phyloP scores from a whole-genome alignment of 2,329 filamentous ascomycete genomes.

The Xylaria sp. region DNA sequence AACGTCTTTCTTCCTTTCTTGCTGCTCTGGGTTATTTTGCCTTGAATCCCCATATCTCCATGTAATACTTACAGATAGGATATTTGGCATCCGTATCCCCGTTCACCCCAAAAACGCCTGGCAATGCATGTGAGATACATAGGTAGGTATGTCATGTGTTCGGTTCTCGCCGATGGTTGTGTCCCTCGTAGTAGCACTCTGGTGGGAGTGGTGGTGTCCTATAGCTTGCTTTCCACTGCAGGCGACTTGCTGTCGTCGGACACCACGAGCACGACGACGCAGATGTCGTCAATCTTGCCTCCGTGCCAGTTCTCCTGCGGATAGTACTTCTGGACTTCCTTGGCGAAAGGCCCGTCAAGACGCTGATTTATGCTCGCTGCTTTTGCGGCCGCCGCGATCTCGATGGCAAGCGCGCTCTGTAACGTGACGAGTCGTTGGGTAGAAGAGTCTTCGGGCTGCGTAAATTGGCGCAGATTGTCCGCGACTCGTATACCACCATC shows the following conservation, averaged over 20 bases:
- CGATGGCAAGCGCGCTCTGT: conserved; percentile 80
- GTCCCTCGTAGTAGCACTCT: not conserved
- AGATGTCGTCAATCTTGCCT: conserved; percentile 96
- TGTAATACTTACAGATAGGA: conserved; percentile 20
- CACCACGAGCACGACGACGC: conserved; percentile 82
- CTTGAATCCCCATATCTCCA: not conserved
- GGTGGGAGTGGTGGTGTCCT: not conserved
- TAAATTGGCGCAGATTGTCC: conserved; percentile 65
- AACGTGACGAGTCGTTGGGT: conserved; percentile 61
- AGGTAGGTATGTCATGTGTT: conserved; percentile 16
- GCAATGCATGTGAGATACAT: conserved; percentile 37
- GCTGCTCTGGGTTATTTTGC: conserved; percentile 8
- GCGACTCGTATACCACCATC: conserved; percentile 71
- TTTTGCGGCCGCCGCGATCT: conserved; percentile 85
- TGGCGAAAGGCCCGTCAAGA: conserved; percentile 91
- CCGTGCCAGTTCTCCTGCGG: conserved; percentile 88
- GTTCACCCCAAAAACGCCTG: conserved; percentile 39
- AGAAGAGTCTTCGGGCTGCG: conserved; percentile 46
- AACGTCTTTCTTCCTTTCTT: not conserved
- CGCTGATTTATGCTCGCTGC: conserved; percentile 82
- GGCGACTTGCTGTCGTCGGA: conserved; percentile 64
- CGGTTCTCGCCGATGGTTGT: not conserved
- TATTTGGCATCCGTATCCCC: conserved; percentile 14
- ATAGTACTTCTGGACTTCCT: conserved; percentile 88
- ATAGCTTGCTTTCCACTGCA: conserved; percentile 44